phyloP scores from a whole-genome alignment of 306 rosid genomes.

The Morella rubra region DNA sequence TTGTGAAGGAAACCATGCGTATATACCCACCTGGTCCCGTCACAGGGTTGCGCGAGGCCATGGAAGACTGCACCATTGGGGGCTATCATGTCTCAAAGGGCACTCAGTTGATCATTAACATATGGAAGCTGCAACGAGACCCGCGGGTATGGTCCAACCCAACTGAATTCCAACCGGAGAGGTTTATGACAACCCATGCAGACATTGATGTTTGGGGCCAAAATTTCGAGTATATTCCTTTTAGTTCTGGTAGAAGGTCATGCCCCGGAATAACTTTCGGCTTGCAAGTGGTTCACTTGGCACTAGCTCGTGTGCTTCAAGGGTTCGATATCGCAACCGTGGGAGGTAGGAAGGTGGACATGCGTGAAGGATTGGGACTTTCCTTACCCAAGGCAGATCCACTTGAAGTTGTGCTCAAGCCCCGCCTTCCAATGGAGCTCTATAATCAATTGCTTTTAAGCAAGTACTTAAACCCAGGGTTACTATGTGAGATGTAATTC shows the following conservation, averaged over 20 bases:
- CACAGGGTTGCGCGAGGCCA: slow-evolving; percentile 38
- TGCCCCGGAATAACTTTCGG: slow-evolving; percentile 35
- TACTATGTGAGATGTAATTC: too few relatives aligned
- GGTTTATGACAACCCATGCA: slow-evolving; percentile 28
- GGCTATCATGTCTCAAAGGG: slow-evolving; percentile 26
- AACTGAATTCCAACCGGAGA: slow-evolving; percentile 28
- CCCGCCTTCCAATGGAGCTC: slow-evolving; percentile 37
- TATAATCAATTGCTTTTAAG: not conserved
- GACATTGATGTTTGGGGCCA: not conserved
- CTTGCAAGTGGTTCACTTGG: slow-evolving; percentile 24
- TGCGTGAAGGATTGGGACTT: slow-evolving; percentile 36
- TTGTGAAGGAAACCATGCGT: slow-evolving; percentile 34
- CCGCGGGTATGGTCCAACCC: slow-evolving; percentile 32
- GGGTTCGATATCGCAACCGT: slow-evolving; percentile 26
- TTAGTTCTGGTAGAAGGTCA: slow-evolving; percentile 34
- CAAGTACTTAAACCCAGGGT: too few relatives aligned
- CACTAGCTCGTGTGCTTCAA: slow-evolving; percentile 39
- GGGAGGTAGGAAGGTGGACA: slow-evolving; percentile 18
- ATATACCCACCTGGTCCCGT: slow-evolving; percentile 36
- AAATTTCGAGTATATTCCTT: slow-evolving; percentile 33
- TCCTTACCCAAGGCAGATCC: slow-evolving; percentile 27
- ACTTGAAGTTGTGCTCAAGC: slow-evolving; percentile 20
- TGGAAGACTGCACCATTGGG: slow-evolving; percentile 30
- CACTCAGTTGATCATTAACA: slow-evolving; percentile 34
- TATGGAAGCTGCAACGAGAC: slow-evolving; percentile 42